These are phyloP conservation scores for Aspergillus pseudoviridinutans DNA, from an alignment of 2,329 filamentous ascomycete genomes.

Conservation along the genomic window DNA sequence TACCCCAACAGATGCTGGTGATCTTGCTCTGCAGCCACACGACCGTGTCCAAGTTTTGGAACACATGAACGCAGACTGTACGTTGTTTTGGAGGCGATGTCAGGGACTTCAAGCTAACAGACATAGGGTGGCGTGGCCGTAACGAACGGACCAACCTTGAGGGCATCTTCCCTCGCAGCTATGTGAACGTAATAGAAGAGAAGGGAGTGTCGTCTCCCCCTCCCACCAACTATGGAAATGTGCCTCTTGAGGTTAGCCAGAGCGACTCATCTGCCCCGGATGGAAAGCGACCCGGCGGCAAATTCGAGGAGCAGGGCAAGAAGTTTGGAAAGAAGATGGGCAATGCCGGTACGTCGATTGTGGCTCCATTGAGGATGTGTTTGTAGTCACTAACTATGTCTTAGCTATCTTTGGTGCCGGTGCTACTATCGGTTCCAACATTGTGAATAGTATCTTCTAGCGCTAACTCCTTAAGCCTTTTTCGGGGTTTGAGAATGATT, in stretches of 20 bases:
- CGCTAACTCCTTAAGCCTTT: background rate
- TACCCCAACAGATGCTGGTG: constrained; percentile 71
- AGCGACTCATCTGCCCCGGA: constrained; percentile 41
- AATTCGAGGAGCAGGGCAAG: constrained; percentile 74
- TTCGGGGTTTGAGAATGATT: background rate
- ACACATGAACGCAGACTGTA: constrained; percentile 93
- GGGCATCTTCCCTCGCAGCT: constrained; percentile 93
- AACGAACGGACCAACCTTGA: constrained; percentile 78
- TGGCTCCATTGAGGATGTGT: background rate
- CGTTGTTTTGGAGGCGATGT: constrained; percentile 7
- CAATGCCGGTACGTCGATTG: constrained; percentile 50
- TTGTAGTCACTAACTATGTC: constrained; percentile 16
- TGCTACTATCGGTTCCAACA: constrained; percentile 82
- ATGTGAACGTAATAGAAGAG: constrained; percentile 70
- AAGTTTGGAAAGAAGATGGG: constrained; percentile 96
- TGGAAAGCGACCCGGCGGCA: constrained; percentile 49
- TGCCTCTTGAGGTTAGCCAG: constrained; percentile 72
- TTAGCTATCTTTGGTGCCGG: constrained; percentile 86
- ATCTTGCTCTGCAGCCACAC: constrained; percentile 74
- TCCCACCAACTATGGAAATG: constrained; percentile 50
- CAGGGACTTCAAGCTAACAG: background rate
- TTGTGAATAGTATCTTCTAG: constrained; percentile 88
- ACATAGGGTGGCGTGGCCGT: constrained; percentile 69
- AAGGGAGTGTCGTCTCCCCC: constrained; percentile 45
- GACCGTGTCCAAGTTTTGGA: constrained; percentile 78